Evolutionary conservation across 495 filamentous ascomycete genomes (phyloP), one percentile per base, ranked within the genome.

Genomic region (Aspergillus panamensis): DNA sequence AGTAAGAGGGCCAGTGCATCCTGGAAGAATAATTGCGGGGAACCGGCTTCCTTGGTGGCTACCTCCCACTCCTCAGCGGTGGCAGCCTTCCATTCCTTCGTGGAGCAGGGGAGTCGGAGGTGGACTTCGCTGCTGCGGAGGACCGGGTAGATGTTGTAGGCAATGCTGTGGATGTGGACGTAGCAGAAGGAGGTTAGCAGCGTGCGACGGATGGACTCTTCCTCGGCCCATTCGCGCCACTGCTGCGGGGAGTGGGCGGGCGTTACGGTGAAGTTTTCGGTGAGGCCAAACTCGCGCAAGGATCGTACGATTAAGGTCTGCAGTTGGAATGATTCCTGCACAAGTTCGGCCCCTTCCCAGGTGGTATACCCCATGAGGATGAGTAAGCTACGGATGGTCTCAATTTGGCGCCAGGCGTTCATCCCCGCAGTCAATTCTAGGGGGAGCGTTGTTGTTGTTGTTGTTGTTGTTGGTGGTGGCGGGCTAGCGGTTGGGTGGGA

Each of bases 181-280:
- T 73, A 73, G 52, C 70, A 73, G 43, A 75, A 75, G 3, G 73
- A 65, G 14, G 73, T 73, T n/a, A 73, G 63, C 33, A 69, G 69
- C 8, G 73, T 73, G 3, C 73, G 68, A 9, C 73, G 68, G n/a
- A 64, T 57, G 16, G 71, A 72, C 55, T 75, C 73, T 39, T 72
- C 68, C 25, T 75, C 69, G 3, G 68, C 71, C 73, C 73, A 75
- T 42, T 72, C 68, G 50, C 72, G 66, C 73, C 73, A 75, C 17
- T 70, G 71, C 14, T 66, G 56, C 5, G 69, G 59, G 12, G 59
- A 55, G 35, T 69, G 64, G 44, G 48, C 49, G 31, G 57, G 58
- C n/a, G 43, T 53, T 43, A 64, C 55, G 6, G 57, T 55, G 29
- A 64, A 45, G 35, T 62, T 60, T 56, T 74, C 58, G 25, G 44